Evolutionary conservation across 768 basidiomycete genomes (phyloP).

Genomic region (Mycena sanguinolenta): DNA sequence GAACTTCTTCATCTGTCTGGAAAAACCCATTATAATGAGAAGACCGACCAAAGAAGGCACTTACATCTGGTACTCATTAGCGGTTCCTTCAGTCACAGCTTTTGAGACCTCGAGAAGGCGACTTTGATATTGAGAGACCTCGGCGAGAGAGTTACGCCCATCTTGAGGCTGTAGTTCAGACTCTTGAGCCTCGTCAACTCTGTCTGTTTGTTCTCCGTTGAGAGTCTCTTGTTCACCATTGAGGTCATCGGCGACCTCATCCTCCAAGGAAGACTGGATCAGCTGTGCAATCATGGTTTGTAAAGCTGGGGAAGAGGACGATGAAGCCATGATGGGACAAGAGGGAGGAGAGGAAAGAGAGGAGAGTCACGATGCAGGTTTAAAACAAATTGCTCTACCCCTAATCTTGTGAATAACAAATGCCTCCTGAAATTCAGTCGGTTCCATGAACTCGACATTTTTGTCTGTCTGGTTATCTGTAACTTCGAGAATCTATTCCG

Average conservation of each 20-base stretch:
- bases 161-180: too few relatives aligned
- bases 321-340: too few relatives aligned
- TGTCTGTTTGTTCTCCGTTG: neutral
- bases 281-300: neutral
- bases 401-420: too few relatives aligned
- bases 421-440: too few relatives aligned
- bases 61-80: neutral
- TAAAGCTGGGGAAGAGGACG: too few relatives aligned
- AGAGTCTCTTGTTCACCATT: slow-evolving; percentile 8
- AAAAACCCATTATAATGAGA: neutral
- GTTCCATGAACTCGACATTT: too few relatives aligned
- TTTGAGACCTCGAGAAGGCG: slow-evolving; percentile 7
- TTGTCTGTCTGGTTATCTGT: too few relatives aligned
- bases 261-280: neutral
- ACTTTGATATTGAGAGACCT: neutral
- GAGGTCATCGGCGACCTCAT: slow-evolving; percentile 13
- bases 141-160: neutral
- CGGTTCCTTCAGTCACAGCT: slow-evolving; percentile 4
- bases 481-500: too few relatives aligned
- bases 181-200: too few relatives aligned
- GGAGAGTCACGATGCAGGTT: too few relatives aligned
- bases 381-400: too few relatives aligned
- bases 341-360: too few relatives aligned
- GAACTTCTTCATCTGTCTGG: slow-evolving; percentile 40
- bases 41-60: neutral